Percentiles rank a stretch among this genome's conserved stretches.
Conservation (phyloP, 306 rosid genomes). For the Dalbergia oliveri region DNA sequence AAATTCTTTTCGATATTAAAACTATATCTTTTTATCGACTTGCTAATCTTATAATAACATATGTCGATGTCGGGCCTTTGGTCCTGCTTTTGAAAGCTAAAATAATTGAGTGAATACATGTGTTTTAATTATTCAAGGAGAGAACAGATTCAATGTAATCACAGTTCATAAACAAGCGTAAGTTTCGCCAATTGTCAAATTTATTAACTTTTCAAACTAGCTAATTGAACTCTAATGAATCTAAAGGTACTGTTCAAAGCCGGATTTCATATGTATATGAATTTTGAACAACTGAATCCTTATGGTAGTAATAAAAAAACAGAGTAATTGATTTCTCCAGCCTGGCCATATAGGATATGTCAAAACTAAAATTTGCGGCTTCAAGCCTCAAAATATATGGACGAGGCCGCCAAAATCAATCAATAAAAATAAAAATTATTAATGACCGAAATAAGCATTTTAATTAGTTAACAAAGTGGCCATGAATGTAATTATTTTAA, state of each 20-base stretch:
- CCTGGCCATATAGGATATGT: background rate
- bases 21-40: slow-evolving; percentile 14
- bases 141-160: slow-evolving; percentile 44
- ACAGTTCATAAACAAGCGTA: slow-evolving; percentile 32
- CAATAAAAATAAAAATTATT: background rate
- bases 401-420: background rate
- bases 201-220: slow-evolving; percentile 8
- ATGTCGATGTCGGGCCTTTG: background rate
- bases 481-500: background rate
- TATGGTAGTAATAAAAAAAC: background rate
- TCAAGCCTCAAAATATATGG: slow-evolving; percentile 2
- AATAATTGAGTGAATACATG: slow-evolving; percentile 43
- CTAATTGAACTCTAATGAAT: slow-evolving; percentile 11
- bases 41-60: slow-evolving; percentile 25
- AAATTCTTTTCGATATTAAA: slow-evolving; percentile 49
- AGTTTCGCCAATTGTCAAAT: slow-evolving; percentile 27
- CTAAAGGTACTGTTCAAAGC: slow-evolving; percentile 9
- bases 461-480: slow-evolving; percentile 2
- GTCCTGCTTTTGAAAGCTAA: slow-evolving; percentile 1
- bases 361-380: slow-evolving; percentile 41
- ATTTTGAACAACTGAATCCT: background rate
- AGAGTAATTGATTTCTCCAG: background rate
- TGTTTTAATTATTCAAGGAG: slow-evolving; percentile 21
- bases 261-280: background rate
- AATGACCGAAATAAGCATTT: background rate